Evolutionary conservation across 345 rosid genomes (phyloP).

Genomic region (Excoecaria agallocha): DNA sequence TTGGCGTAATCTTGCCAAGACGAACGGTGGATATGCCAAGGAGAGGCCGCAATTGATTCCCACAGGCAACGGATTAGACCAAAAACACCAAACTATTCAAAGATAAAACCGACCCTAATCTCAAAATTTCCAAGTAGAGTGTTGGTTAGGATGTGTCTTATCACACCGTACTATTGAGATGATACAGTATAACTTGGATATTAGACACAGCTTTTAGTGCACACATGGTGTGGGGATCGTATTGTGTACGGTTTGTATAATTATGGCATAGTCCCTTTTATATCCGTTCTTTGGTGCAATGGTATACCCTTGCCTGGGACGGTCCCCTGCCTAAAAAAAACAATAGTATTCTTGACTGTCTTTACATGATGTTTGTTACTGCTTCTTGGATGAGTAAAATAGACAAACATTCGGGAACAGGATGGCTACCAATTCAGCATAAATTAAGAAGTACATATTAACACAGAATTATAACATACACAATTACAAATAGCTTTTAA

Average conservation of each 20-base stretch:
- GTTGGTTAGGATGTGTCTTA: too few species aligned
- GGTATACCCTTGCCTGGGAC: not conserved
- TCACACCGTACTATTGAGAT: too few species aligned
- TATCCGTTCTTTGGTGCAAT: not conserved
- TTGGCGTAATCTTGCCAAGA: too few species aligned
- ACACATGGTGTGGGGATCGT: not conserved
- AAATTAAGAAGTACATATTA: not conserved
- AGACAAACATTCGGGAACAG: too few species aligned
- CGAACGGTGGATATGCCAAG: not conserved
- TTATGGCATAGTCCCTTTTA: not conserved
- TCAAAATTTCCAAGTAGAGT: too few species aligned
- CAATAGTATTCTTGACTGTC: too few species aligned
- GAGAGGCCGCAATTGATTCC: not conserved
- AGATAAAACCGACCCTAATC: too few species aligned
- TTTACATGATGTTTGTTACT: too few species aligned
- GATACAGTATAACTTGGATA: not conserved
- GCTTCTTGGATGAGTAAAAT: too few species aligned
- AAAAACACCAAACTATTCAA: not conserved
- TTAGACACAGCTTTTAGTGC: not conserved
- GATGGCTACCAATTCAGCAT: not conserved
- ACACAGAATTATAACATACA: not conserved
- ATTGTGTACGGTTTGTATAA: not conserved
- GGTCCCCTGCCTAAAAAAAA: too few species aligned
- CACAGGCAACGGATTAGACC: not conserved
- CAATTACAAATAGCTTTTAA: not conserved